Conservation (phyloP, 495 filamentous ascomycete species). For the Glarea lozoyensis region DNA sequence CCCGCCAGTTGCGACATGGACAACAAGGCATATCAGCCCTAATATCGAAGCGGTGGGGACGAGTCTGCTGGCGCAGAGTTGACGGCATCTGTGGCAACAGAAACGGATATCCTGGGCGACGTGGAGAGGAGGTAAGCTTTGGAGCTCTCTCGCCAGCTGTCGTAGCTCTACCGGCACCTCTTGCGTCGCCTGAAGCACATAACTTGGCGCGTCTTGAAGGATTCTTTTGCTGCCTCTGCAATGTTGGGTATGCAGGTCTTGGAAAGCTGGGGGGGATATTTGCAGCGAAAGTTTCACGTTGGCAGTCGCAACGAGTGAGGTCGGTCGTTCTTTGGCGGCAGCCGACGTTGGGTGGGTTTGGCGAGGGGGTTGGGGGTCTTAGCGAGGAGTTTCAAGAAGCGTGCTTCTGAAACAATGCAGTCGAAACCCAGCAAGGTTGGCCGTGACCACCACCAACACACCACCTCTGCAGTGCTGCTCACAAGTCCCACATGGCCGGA, state of each 20-base stretch:
- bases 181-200: neutral
- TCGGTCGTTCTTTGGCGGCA: slow-evolving; percentile 12
- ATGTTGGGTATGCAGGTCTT: neutral
- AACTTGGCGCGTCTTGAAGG: neutral
- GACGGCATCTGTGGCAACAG: neutral
- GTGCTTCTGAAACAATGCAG: no score
- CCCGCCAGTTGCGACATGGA: slow-evolving; percentile 16
- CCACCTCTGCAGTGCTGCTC: no score
- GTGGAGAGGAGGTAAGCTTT: no score
- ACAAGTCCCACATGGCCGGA: no score
- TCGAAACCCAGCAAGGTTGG: no score
- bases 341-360: no score
- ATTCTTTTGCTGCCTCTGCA: neutral
- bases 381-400: no score
- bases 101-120: no score
- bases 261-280: neutral
- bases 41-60: slow-evolving; percentile 6
- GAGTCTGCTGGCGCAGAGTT: no score
- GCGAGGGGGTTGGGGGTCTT: no score
- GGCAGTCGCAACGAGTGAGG: slow-evolving; percentile 10
- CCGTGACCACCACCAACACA: no score
- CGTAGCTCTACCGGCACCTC: neutral
- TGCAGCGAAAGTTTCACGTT: slow-evolving; percentile 18
- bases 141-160: no score
- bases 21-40: slow-evolving; percentile 17